These are phyloP conservation scores for Chlorella ohadii DNA, from an alignment of 139 green algal genomes.

Conservation along the genomic window DNA sequence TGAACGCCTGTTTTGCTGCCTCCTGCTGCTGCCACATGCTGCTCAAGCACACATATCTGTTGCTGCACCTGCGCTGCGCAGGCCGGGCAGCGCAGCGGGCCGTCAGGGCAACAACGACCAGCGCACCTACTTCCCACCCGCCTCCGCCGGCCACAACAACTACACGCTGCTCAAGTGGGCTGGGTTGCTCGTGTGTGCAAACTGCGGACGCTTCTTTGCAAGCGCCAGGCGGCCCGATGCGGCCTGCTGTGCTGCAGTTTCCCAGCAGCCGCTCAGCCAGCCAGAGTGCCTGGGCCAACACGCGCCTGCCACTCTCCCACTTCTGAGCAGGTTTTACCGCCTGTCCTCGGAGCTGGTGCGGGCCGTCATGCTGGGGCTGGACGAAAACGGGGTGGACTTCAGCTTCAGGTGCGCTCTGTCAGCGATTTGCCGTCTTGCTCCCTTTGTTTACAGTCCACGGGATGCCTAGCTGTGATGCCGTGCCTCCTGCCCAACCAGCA, in stretches of 20 bases:
- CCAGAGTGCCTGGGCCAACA: too few relatives aligned
- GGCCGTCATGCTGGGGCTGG: slow-evolving; percentile 44
- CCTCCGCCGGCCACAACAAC: slow-evolving; percentile 47
- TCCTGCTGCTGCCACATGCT: too few relatives aligned
- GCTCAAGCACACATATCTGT: too few relatives aligned
- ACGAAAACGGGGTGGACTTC: slow-evolving; percentile 59
- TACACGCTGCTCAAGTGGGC: slow-evolving; percentile 67
- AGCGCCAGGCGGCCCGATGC: too few relatives aligned
- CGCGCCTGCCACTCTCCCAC: too few relatives aligned
- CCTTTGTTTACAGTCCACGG: too few relatives aligned
- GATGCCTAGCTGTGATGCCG: too few relatives aligned
- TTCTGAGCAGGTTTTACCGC: slow-evolving; percentile 54
- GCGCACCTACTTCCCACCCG: slow-evolving; percentile 53
- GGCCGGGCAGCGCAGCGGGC: not conserved
- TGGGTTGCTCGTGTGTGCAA: too few relatives aligned
- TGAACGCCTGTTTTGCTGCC: too few relatives aligned
- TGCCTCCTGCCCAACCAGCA: too few relatives aligned
- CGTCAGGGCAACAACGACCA: not conserved
- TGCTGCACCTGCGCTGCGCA: not conserved
- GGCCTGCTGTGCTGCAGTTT: not conserved
- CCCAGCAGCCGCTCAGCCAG: too few relatives aligned
- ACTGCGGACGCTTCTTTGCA: not conserved
- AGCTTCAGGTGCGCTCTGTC: slow-evolving; percentile 43
- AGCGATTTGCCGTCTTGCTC: too few relatives aligned
- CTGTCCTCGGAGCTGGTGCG: slow-evolving; percentile 46